A percentile compares a stretch with the other conserved stretches of the same genome.
Conservation (phyloP, 2,329 filamentous ascomycete genomes). For the Biscogniauxia sp. region DNA sequence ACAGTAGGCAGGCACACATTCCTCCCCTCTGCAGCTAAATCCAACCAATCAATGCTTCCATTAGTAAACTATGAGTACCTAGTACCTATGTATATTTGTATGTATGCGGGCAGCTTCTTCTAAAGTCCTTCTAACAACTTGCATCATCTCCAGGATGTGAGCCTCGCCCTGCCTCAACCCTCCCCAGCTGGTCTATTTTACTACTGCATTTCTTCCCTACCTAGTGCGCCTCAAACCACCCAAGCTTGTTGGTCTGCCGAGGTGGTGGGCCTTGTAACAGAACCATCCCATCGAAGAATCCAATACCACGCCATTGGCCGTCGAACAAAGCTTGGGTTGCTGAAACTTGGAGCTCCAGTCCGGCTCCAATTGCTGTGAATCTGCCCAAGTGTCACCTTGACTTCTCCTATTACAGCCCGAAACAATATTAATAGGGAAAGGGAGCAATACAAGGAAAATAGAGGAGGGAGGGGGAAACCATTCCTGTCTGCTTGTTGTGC, state of each 20-base stretch:
- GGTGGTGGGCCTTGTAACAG: background rate
- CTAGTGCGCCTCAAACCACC: background rate
- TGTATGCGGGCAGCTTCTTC: too few species aligned
- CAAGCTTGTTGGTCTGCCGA: background rate
- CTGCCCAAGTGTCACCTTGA: background rate
- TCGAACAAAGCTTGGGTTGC: background rate
- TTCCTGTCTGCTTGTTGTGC: background rate
- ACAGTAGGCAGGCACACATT: conserved; percentile 2
- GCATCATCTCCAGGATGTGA: background rate
- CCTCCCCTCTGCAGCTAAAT: background rate
- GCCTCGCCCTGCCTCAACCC: background rate
- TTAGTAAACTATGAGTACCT: background rate
- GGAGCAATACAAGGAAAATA: background rate
- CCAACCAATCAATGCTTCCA: background rate
- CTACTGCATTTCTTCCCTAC: background rate
- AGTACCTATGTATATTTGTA: too few species aligned
- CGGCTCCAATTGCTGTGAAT: background rate
- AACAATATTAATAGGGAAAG: background rate
- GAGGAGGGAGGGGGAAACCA: background rate
- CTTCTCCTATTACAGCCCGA: background rate
- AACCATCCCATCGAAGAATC: background rate
- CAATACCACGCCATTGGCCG: background rate
- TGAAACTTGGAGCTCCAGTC: background rate
- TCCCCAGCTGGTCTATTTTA: background rate
- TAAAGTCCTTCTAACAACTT: background rate